These are phyloP conservation scores for Dryadomyces quercivorus DNA, from an alignment of 2,329 filamentous ascomycete species.

Conservation along the genomic window DNA sequence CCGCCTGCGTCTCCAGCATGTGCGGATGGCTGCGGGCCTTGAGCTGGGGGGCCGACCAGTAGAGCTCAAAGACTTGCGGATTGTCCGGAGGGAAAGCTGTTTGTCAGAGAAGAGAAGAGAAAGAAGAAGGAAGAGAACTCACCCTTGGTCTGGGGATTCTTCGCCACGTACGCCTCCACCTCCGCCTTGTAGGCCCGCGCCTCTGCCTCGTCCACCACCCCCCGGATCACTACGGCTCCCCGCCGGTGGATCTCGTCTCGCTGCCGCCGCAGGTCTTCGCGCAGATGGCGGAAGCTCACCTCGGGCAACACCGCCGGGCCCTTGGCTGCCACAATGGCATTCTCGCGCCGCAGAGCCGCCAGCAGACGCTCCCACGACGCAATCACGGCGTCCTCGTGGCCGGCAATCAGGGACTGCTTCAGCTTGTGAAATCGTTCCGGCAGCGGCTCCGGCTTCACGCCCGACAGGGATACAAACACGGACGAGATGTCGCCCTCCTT, in stretches of 20 bases:
- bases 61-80: slow-evolving; percentile 63
- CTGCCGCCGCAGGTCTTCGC: slow-evolving; percentile 22
- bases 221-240: slow-evolving; percentile 51
- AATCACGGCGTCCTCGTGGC: slow-evolving; percentile 33
- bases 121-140: slow-evolving; percentile 3
- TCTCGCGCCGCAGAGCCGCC: slow-evolving; percentile 12
- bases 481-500: slow-evolving; percentile 51
- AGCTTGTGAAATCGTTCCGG: slow-evolving; percentile 43
- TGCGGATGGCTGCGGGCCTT: slow-evolving; percentile 55
- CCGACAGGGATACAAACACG: slow-evolving; percentile 47
- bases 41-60: slow-evolving; percentile 60
- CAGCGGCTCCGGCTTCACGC: slow-evolving; percentile 29
- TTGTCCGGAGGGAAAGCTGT: slow-evolving; percentile 55
- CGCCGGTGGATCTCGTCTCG: slow-evolving; percentile 44
- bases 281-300: slow-evolving; percentile 33
- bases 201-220: slow-evolving; percentile 50
- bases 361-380: slow-evolving; percentile 18
- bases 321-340: slow-evolving; percentile 27
- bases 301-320: slow-evolving; percentile 40
- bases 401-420: slow-evolving; percentile 39
- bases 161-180: slow-evolving; percentile 50
- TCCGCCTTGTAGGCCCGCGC: slow-evolving; percentile 54
- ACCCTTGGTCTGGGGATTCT: slow-evolving; percentile 49
- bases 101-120: background rate
- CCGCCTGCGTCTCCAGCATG: slow-evolving; percentile 46